These are phyloP conservation scores for Sorghum bicolor DNA, from an alignment of 176 grass and related monocot genomes.

Conservation along the genomic window Sorghum_bicolor_NCBIv3 NC_012875.2:566501-567000, in stretches of 20 bases:
- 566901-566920: background rate
- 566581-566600: too few species aligned
- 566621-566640: background rate
- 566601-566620: too few species aligned
- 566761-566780: background rate
- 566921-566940: background rate
- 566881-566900: too few species aligned
- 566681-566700: background rate
- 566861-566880: background rate
- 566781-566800: background rate
- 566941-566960: background rate
- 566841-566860: background rate
- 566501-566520: too few species aligned
- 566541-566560: too few species aligned
- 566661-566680: background rate
- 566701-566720: background rate
- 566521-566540: too few species aligned
- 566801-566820: background rate
- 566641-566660: background rate
- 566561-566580: too few species aligned
- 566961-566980: background rate
- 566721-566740: background rate
- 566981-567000: background rate
- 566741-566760: background rate
- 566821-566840: background rate